phyloP scores from a whole-genome alignment of 495 filamentous ascomycete species.

The Penicillium paradoxum region DNA sequence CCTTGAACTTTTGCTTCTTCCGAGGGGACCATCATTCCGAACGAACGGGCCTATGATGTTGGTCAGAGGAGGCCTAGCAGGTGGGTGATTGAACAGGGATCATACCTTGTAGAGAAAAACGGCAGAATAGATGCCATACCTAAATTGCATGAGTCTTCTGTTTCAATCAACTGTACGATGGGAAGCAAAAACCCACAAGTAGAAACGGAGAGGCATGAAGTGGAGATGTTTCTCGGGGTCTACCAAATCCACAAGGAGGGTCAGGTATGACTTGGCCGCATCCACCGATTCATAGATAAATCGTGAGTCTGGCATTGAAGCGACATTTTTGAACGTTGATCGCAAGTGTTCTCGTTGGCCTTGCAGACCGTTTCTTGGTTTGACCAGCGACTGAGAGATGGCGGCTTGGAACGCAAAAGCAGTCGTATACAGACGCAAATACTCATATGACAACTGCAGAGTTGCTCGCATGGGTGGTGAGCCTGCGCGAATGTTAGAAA shows the following conservation, averaged over 20 bases:
- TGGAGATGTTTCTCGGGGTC: constrained; percentile 52
- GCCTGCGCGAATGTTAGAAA: constrained; percentile 31
- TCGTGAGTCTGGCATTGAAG: constrained; percentile 54
- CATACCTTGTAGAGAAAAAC: constrained; percentile 52
- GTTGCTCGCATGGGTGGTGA: constrained; percentile 54
- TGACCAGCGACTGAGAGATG: constrained; percentile 53
- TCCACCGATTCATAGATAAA: constrained; percentile 62
- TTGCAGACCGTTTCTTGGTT: constrained; percentile 31
- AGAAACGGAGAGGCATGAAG: constrained; percentile 57
- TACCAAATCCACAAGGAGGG: constrained; percentile 50
- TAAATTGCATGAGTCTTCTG: constrained; percentile 4
- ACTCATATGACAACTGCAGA: constrained; percentile 58
- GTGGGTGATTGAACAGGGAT: not conserved
- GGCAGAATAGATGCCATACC: constrained; percentile 51
- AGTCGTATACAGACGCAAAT: constrained; percentile 59
- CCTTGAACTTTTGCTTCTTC: constrained; percentile 52
- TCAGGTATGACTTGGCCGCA: constrained; percentile 55
- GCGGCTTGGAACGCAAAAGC: constrained; percentile 65
- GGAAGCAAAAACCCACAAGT: constrained; percentile 38
- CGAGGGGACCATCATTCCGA: constrained; percentile 46
- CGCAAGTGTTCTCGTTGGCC: constrained; percentile 41
- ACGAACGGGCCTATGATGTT: constrained; percentile 41
- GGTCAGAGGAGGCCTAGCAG: not conserved
- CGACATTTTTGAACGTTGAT: constrained; percentile 48
- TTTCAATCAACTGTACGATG: not conserved